Base-by-base conservation (phyloP, 306 rosid species). In the Dryas octopetala region DNA sequence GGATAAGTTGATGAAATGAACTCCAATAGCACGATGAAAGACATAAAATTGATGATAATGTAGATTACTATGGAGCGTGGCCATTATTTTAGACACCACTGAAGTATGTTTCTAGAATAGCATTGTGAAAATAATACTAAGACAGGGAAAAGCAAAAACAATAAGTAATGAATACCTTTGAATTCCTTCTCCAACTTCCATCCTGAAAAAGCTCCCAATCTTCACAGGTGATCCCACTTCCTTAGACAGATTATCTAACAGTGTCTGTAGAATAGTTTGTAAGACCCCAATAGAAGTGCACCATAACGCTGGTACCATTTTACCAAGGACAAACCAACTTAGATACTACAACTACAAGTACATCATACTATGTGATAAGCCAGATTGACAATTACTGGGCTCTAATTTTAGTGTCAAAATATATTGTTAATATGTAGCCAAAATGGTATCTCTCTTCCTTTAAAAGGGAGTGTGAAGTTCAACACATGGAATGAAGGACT, bases 101-200 rank as follows among this genome's bases (percentile, higher is more conserved):
- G 51, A 53, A 41, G 41, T 41, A 11, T 17, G 41, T 7, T 6
- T 12, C 15, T 0, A 9, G 32, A 9, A 70, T 11, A 5, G 15
- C 52, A 68, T 13, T 12, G 40, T 28, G 50, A 79, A 15, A 45
- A 41, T 54, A 47, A 32, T 49, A n/a, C 52, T 4, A 14, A 43
- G 52, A 64, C 9, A 50, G 41, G 41, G 52, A 67, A 69, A 65
- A 41, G 58, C n/a, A 46, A 14, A 16, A 59, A 58, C 9, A 45
- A 71, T 55, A 44, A 8, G 11, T 16, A 45, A 73, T 15, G 47
- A 48, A 66, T 82, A 90, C 96, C 97, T 87, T 78, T 84, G 88
- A 82, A 89, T 86, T 86, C 97, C 97, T 86, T 92, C 97, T 60
- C 97, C 97, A 71, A 95, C 91, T 80, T 91, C 97, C 91, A 92